Evolutionary conservation across 2,329 filamentous ascomycete species (phyloP).

Genomic region (Ophiostoma pallidulum): DNA sequence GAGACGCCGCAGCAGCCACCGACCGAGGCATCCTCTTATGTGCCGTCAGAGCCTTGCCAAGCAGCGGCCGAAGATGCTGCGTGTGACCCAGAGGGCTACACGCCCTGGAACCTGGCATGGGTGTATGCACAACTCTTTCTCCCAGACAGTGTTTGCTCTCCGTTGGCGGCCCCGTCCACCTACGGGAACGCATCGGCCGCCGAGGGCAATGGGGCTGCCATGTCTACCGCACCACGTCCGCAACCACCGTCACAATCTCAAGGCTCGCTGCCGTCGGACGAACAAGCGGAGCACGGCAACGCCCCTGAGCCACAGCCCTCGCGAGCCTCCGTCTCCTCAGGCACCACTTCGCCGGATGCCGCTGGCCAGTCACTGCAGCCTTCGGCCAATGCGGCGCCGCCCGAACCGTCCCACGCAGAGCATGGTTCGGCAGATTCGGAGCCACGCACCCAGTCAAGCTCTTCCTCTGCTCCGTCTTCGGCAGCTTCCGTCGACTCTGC

Average conservation of each 20-base stretch:
- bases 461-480: neutral
- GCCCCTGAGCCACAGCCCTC: neutral
- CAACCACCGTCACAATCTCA: neutral
- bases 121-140: slow-evolving; percentile 1
- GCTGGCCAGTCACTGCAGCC: neutral
- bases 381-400: neutral
- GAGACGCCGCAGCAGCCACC: slow-evolving; percentile 18
- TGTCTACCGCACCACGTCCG: neutral
- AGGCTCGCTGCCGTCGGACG: neutral
- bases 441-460: neutral
- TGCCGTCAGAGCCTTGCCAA: neutral
- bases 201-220: neutral
- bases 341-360: neutral
- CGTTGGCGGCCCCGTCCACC: neutral
- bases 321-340: neutral
- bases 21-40: neutral
- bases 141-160: neutral
- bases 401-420: too few relatives aligned
- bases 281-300: neutral
- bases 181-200: neutral
- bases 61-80: neutral
- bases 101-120: slow-evolving; percentile 3
- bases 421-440: too few relatives aligned
- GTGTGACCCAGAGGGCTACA: neutral
- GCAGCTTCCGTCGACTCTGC: neutral